These are phyloP conservation scores for Pythium phragmitis DNA, from an alignment of 352 stramenopile species.

Conservation along the genomic window DNA sequence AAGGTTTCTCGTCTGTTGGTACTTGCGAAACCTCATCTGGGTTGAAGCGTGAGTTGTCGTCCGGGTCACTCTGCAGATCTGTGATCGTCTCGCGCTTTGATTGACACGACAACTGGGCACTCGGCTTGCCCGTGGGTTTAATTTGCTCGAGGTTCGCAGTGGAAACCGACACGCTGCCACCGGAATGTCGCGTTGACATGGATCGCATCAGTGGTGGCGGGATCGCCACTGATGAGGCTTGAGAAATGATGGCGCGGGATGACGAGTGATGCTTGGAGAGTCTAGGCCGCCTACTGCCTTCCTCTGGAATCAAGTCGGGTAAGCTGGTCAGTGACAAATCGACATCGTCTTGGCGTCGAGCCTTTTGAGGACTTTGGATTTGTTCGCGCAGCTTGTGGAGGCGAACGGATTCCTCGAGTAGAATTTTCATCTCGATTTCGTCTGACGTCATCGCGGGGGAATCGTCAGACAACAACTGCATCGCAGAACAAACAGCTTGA, in stretches of 20 bases:
- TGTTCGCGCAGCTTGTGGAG: constrained; percentile 41
- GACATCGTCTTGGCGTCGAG: constrained; percentile 24
- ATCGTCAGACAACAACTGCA: not conserved
- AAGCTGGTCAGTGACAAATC: constrained; percentile 61
- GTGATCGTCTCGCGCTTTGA: constrained; percentile 4
- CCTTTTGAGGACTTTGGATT: constrained; percentile 13
- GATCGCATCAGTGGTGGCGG: constrained; percentile 33
- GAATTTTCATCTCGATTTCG: constrained; percentile 80
- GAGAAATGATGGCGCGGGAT: constrained; percentile 19
- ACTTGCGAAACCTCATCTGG: constrained; percentile 1
- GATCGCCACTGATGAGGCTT: not conserved
- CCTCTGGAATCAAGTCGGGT: constrained; percentile 41
- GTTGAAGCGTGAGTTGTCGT: not conserved
- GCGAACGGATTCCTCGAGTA: constrained; percentile 62
- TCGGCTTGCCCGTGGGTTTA: too few relatives aligned
- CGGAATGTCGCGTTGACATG: constrained; percentile 34
- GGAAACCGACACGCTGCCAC: not conserved
- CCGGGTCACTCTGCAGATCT: not conserved
- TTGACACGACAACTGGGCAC: not conserved
- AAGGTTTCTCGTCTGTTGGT: constrained; percentile 31
- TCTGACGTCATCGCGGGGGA: constrained; percentile 24
- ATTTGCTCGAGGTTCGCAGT: not conserved
- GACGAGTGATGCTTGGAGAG: constrained; percentile 43
- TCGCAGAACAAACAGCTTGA: not conserved
- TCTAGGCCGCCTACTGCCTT: constrained; percentile 12